Conservation (phyloP, 2,329 filamentous ascomycete species). For the Atkinsonella hypoxylon region DNA sequence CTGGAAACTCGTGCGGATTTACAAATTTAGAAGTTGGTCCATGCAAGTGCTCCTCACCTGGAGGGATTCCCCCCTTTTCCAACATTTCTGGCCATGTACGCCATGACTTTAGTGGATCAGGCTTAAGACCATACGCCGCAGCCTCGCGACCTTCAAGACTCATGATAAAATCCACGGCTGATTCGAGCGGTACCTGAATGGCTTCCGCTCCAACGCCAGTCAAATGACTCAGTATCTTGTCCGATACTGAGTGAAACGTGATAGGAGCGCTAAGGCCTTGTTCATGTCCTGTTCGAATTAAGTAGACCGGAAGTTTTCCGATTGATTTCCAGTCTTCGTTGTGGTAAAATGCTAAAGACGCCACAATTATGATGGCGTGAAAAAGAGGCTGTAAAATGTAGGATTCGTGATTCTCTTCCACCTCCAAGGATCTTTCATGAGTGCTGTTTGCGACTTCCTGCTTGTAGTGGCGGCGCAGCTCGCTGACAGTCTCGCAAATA, state of each 20-base stretch:
- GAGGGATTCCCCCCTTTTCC: neutral
- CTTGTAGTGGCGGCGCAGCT: neutral
- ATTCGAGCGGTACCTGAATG: constrained; percentile 5
- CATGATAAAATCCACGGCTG: constrained; percentile 8
- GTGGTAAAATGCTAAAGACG: neutral
- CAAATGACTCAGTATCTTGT: neutral
- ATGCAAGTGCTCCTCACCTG: neutral
- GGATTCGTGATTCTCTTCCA: neutral
- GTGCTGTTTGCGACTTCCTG: neutral
- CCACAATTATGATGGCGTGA: neutral
- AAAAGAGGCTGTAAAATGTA: neutral
- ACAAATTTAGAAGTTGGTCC: neutral
- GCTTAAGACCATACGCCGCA: constrained; percentile 3
- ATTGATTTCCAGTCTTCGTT: neutral
- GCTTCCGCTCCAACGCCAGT: neutral
- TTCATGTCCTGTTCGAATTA: constrained; percentile 2
- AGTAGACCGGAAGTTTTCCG: neutral
- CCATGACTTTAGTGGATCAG: neutral
- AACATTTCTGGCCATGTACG: neutral
- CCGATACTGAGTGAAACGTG: constrained; percentile 6
- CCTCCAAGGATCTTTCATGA: no score
- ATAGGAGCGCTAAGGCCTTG: constrained; percentile 7
- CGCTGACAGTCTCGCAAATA: neutral
- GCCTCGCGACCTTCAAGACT: constrained; percentile 6
- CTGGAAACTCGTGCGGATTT: neutral